Evolutionary conservation across 1,284 basidiomycete genomes (phyloP).

Genomic region (Puccinia hordei): DNA sequence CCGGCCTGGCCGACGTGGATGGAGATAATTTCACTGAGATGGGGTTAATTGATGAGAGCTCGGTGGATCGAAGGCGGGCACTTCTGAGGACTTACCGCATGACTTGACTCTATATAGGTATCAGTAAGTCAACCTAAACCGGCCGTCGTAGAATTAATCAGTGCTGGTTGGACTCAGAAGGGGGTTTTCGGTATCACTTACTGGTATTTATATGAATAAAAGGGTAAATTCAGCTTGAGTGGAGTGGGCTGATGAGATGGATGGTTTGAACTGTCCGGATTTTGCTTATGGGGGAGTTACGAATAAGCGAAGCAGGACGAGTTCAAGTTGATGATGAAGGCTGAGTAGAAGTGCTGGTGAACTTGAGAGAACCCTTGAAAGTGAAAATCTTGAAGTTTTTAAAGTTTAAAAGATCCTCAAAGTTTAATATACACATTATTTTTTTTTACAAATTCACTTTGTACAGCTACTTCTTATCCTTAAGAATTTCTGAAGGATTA

Average conservation of each 20-base stretch:
- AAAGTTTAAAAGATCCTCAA: no score
- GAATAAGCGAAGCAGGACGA: constrained; percentile 10
- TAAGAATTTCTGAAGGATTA: no score
- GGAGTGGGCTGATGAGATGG: not conserved
- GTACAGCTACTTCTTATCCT: no score
- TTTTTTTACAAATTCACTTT: no score
- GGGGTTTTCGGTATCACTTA: no score
- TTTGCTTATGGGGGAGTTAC: not conserved
- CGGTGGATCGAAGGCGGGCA: not conserved
- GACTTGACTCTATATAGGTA: not conserved
- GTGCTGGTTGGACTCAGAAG: not conserved
- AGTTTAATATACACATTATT: no score
- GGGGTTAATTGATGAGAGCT: not conserved
- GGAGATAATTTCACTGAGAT: constrained; percentile 72
- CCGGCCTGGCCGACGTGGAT: constrained; percentile 92
- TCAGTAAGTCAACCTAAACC: not conserved
- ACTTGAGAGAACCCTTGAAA: no score
- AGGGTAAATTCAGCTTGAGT: not conserved
- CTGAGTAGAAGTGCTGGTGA: no score
- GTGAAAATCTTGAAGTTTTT: no score
- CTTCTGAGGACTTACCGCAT: not conserved
- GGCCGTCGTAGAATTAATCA: not conserved
- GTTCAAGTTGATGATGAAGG: no score
- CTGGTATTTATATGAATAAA: no score
- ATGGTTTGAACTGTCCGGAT: not conserved